Conservation (phyloP, 2,329 filamentous ascomycete genomes). For the Pseudopyrenochaeta lycopersici region DNA sequence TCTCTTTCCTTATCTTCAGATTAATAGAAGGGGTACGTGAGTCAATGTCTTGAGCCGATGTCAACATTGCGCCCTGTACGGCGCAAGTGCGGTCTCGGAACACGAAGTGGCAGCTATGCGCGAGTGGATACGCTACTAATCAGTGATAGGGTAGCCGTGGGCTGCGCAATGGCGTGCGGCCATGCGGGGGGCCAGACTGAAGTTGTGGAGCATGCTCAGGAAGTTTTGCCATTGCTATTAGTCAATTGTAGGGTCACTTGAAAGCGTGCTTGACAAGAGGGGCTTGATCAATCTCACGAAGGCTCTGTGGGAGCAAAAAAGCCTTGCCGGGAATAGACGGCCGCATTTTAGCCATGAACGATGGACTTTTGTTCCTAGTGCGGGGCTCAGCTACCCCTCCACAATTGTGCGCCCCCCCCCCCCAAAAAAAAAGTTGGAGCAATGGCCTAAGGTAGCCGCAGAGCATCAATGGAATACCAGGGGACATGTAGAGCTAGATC, state of each 20-base stretch:
- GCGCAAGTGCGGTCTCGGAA: not conserved
- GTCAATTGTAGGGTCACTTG: no score
- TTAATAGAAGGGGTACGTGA: not conserved
- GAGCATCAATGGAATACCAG: not conserved
- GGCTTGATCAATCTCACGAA: no score
- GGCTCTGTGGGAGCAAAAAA: no score
- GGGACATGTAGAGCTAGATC: not conserved
- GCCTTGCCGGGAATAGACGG: no score
- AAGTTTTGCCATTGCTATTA: no score
- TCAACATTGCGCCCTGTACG: constrained; percentile 23
- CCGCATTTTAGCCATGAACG: constrained; percentile 20
- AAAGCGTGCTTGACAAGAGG: no score
- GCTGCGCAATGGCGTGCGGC: not conserved
- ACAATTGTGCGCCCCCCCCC: no score
- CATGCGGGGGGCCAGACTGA: not conserved
- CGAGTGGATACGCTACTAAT: constrained; percentile 6
- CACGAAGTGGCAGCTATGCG: constrained; percentile 2
- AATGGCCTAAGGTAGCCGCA: not conserved
- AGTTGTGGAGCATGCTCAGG: no score
- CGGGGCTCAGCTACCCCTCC: constrained; percentile 33
- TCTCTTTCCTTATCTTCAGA: no score
- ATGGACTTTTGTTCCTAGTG: constrained; percentile 24
- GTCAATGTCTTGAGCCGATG: constrained; percentile 6
- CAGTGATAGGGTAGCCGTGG: constrained; percentile 7
- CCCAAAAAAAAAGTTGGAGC: constrained; percentile 26